Evolutionary conservation across 768 basidiomycete genomes (phyloP).

Genomic region (Suillus cothurnatus): DNA sequence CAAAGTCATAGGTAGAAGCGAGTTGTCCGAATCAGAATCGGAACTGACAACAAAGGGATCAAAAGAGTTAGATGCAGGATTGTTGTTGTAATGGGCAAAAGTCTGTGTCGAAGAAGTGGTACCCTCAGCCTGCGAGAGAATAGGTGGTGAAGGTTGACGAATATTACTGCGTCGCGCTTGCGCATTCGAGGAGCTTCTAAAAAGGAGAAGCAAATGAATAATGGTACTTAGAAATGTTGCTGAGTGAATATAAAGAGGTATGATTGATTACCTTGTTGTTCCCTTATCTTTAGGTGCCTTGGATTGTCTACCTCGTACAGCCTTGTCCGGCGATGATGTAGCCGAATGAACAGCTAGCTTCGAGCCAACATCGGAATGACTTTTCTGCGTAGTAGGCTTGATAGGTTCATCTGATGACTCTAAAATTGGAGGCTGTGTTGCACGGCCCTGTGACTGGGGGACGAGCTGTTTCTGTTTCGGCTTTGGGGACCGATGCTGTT

Average conservation of each 20-base stretch:
- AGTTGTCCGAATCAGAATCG: conserved; percentile 42
- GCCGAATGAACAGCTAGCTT: conserved; percentile 26
- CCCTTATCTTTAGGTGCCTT: conserved; percentile 47
- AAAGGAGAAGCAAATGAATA: conserved; percentile 6
- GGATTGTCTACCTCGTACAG: conserved; percentile 34
- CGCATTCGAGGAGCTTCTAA: conserved; percentile 45
- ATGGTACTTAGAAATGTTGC: neutral
- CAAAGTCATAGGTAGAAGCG: conserved; percentile 36
- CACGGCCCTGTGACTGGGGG: conserved; percentile 22
- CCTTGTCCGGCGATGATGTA: conserved; percentile 29
- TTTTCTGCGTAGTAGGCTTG: conserved; percentile 34
- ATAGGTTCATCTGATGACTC: conserved; percentile 30
- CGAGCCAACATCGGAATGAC: conserved; percentile 31
- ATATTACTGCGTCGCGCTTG: conserved; percentile 50
- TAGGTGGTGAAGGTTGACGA: conserved; percentile 67
- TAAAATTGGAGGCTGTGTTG: conserved; percentile 28
- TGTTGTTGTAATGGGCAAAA: conserved; percentile 28
- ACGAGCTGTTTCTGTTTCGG: conserved; percentile 34
- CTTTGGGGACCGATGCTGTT: conserved; percentile 40
- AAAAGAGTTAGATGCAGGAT: conserved; percentile 42
- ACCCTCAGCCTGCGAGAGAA: conserved; percentile 68
- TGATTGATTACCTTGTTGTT: conserved; percentile 39
- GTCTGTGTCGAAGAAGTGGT: conserved; percentile 28
- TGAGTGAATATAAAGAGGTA: neutral
- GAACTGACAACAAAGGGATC: conserved; percentile 55